Evolutionary conservation across 176 grass and related monocot genomes (phyloP), one percentile per base, ranked within the genome.

Genomic region (Juncus effusus): DNA sequence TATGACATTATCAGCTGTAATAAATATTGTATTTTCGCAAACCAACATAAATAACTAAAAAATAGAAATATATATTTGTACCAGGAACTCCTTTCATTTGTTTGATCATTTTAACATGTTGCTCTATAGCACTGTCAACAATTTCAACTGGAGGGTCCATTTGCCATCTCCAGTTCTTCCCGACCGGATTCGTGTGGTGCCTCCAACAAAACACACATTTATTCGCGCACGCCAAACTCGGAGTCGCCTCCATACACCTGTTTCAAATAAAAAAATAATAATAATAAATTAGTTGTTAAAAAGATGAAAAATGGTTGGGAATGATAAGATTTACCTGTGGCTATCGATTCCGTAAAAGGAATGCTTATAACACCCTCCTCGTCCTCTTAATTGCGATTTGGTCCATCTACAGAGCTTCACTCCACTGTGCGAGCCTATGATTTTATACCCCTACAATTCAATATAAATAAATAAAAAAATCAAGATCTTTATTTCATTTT

Each of bases 191-290:
- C 65, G 94, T 89, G 67, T 97, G 94, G 83, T 97, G 94, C 47
- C 94, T 91, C 94, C 94, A 97, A 74, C 94, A 97, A 69, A 97
- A 97, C 38, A 97, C 93, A 86, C 94, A 97, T 75, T 97, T 97
- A 81, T 97, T 97, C 77, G 93, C 93, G 89, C 93, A 97, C 53
- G 93, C 93, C 64, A 97, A 81, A 89, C 93, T 97, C 75, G 93
- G 93, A 38, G 93, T 97, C 64, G 93, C 82, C 61, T 97, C 93
- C 93, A 92, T 97, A 63, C 93, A 97, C 72, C 93, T 91, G 80
- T 45, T 63, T 54, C 12, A 61, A 54, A 38, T 6, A 0, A 75
- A 42, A 62, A 12, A 55, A 16, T 62, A 2, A 2, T 60, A 6
- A 52, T 50, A 12, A 57, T 4, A 57, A 66, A 63, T 38, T 36